A percentile compares a stretch with the other conserved stretches of the same genome.
Conservation (phyloP, 2,329 filamentous ascomycete genomes). For the Huntiella moniliformis region DNA sequence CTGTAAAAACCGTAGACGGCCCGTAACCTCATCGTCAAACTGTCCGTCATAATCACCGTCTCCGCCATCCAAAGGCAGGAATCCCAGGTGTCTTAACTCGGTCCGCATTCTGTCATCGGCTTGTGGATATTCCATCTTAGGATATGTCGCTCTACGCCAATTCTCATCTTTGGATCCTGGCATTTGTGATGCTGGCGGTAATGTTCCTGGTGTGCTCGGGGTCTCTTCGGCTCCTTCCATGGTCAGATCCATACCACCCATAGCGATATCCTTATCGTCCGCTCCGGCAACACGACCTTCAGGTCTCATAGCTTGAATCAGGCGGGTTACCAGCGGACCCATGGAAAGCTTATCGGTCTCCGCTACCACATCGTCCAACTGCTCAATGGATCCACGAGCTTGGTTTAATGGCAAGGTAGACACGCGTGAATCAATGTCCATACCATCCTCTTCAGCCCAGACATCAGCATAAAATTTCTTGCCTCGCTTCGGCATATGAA, state of each 20-base stretch:
- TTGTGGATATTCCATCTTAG: slow-evolving; percentile 65
- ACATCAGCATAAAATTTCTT: slow-evolving; percentile 73
- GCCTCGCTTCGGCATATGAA: slow-evolving; percentile 69
- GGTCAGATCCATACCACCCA: not conserved
- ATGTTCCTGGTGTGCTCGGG: slow-evolving; percentile 14
- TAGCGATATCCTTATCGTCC: slow-evolving; percentile 39
- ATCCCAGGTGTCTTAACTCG: slow-evolving; percentile 78
- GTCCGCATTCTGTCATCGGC: slow-evolving; percentile 83
- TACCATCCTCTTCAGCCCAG: slow-evolving; percentile 87
- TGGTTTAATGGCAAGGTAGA: slow-evolving; percentile 63
- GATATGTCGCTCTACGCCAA: slow-evolving; percentile 60
- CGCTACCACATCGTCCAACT: slow-evolving; percentile 67
- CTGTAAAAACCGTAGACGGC: slow-evolving; percentile 71
- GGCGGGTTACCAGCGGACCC: slow-evolving; percentile 64
- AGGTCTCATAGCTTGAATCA: slow-evolving; percentile 65
- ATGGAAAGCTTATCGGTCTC: slow-evolving; percentile 81
- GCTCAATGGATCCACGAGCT: slow-evolving; percentile 66
- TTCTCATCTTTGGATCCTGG: slow-evolving; percentile 55
- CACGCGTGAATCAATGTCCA: slow-evolving; percentile 50
- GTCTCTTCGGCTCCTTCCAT: slow-evolving; percentile 20
- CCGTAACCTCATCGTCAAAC: slow-evolving; percentile 85
- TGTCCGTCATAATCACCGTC: slow-evolving; percentile 71
- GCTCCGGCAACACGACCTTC: slow-evolving; percentile 39
- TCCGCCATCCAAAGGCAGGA: slow-evolving; percentile 46
- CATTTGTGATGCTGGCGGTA: slow-evolving; percentile 60